A percentile compares a stretch with the other conserved stretches of the same genome.
phyloP scores from a whole-genome alignment of 2,329 filamentous ascomycete species.

The Seiridium cupressi region DNA sequence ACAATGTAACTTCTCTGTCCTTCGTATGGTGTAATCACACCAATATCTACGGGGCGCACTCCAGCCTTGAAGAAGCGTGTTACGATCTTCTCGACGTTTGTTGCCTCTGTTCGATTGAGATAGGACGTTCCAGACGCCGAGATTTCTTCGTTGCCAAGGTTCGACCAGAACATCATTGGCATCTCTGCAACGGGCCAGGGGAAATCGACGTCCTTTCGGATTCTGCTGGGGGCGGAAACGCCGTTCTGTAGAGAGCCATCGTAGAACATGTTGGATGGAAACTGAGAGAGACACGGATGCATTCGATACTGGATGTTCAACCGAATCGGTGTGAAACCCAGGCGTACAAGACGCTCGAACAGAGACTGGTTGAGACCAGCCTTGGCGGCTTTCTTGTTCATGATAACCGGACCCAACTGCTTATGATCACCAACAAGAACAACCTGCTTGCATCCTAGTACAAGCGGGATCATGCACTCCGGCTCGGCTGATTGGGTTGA shows the following conservation, averaged over 20 bases:
- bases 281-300: conserved; percentile 96
- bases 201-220: conserved; percentile 93
- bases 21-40: conserved; percentile 98
- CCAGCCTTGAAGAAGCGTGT: conserved; percentile 98
- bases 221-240: conserved; percentile 82
- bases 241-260: conserved; percentile 96
- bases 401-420: conserved; percentile 96
- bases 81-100: conserved; percentile 97
- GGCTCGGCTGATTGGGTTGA: conserved; percentile 97
- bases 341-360: conserved; percentile 91
- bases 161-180: conserved; percentile 99
- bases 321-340: conserved; percentile 87
- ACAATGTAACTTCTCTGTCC: conserved; percentile 98
- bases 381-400: conserved; percentile 99
- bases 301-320: conserved; percentile 98
- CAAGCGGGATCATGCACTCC: conserved; percentile 97
- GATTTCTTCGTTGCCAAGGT: conserved; percentile 95
- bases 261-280: conserved; percentile 99
- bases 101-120: conserved; percentile 93
- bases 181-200: conserved; percentile 93
- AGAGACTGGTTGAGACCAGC: conserved; percentile 97
- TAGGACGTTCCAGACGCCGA: conserved; percentile 97
- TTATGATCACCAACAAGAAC: conserved; percentile 99
- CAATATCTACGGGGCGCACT: conserved; percentile 89
- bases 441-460: conserved; percentile 96